A percentile compares a stretch with the other conserved stretches of the same genome.
phyloP scores from a whole-genome alignment of 2,329 filamentous ascomycete genomes.

The Aspergillus calidoustus region DNA sequence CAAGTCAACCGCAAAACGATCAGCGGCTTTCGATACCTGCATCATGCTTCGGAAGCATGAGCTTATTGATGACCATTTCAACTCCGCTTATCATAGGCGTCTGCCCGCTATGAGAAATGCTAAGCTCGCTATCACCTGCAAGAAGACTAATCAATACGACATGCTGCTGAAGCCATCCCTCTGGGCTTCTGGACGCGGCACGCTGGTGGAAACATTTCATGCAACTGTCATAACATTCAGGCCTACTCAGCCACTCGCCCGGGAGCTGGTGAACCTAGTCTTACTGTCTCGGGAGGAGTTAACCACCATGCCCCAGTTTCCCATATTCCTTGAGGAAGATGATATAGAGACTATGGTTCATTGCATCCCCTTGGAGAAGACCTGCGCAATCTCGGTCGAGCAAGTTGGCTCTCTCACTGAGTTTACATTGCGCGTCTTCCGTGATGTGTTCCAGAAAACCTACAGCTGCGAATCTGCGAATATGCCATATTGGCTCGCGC shows the following conservation, averaged over 20 bases:
- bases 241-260: conserved; percentile 60
- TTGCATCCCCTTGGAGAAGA: conserved; percentile 49
- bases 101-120: conserved; percentile 87
- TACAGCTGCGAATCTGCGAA: conserved; percentile 68
- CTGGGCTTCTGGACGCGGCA: conserved; percentile 62
- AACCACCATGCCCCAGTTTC: conserved; percentile 68
- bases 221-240: conserved; percentile 65
- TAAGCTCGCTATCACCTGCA: conserved; percentile 76
- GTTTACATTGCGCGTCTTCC: conserved; percentile 78
- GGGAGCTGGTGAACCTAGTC: conserved; percentile 66
- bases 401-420: conserved; percentile 62
- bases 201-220: conserved; percentile 60
- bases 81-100: conserved; percentile 72
- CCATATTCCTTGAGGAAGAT: conserved; percentile 71
- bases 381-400: conserved; percentile 42
- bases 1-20: conserved; percentile 82
- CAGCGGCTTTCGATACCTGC: conserved; percentile 86
- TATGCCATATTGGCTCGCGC: conserved; percentile 84
- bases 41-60: conserved; percentile 67
- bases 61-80: conserved; percentile 73
- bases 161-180: conserved; percentile 80
- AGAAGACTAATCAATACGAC: conserved; percentile 72
- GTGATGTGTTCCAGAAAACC: conserved; percentile 86
- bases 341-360: conserved; percentile 63
- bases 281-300: conserved; percentile 71